Conservation (phyloP, 2,329 filamentous ascomycete species). For the Fragosphaeria purpurea region DNA sequence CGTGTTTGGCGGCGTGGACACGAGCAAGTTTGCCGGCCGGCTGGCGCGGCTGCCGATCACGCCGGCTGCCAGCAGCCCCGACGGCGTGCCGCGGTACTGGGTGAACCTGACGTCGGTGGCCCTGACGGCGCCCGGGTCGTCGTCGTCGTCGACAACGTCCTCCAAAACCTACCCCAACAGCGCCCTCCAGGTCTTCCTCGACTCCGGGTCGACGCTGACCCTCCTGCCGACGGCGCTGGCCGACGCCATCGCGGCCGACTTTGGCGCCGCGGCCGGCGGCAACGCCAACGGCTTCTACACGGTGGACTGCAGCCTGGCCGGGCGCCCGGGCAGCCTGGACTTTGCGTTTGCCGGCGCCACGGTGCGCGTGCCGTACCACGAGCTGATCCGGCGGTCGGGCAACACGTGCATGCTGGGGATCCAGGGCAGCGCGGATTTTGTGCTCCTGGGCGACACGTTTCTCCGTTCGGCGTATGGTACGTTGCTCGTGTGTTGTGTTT, state of each 20-base stretch:
- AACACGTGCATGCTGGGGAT: constrained; percentile 39
- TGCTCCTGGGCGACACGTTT: constrained; percentile 49
- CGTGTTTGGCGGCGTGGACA: constrained; percentile 59
- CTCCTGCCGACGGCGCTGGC: constrained; percentile 52
- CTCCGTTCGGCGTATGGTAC: constrained; percentile 43
- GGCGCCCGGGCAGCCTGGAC: constrained; percentile 32
- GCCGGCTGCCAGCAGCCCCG: constrained; percentile 43
- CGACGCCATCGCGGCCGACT: constrained; percentile 36
- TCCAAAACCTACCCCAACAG: constrained; percentile 26
- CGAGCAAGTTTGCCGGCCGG: constrained; percentile 49
- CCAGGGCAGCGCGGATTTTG: constrained; percentile 34
- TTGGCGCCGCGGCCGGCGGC: constrained; percentile 28
- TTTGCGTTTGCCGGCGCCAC: constrained; percentile 39
- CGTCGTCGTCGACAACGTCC: constrained; percentile 10
- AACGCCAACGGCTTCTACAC: constrained; percentile 34
- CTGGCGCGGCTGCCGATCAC: constrained; percentile 54
- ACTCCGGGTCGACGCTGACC: constrained; percentile 60
- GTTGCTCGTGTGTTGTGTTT: constrained; percentile 7
- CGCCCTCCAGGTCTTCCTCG: constrained; percentile 50
- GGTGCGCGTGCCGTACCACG: constrained; percentile 38
- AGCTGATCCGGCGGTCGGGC: constrained; percentile 34
- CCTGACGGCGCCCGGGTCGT: constrained; percentile 26
- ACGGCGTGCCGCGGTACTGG: constrained; percentile 43
- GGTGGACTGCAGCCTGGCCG: constrained; percentile 34
- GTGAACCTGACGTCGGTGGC: constrained; percentile 35